These are phyloP conservation scores for Tephrocybe rancida DNA, from an alignment of 768 basidiomycete species.

Conservation along the genomic window DNA sequence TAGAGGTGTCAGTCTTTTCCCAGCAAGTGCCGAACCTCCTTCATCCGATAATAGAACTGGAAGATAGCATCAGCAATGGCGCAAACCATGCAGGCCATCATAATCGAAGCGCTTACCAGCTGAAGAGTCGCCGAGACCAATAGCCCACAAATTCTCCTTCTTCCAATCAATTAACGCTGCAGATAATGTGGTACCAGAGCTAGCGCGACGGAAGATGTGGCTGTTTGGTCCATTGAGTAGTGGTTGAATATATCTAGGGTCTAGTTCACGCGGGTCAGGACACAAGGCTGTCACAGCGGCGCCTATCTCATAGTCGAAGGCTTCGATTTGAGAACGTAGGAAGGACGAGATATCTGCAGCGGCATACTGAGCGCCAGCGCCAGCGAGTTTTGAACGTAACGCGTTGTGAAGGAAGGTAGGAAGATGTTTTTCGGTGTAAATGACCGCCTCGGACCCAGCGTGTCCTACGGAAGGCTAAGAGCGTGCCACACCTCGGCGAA, in stretches of 20 bases:
- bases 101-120: background rate
- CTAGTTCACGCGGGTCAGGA: slow-evolving; percentile 7
- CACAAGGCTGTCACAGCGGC: slow-evolving; percentile 5
- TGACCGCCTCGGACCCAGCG: slow-evolving; percentile 11
- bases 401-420: slow-evolving; percentile 9
- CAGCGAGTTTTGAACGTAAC: slow-evolving; percentile 7
- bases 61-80: background rate
- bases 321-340: slow-evolving; percentile 7
- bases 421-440: slow-evolving; percentile 7
- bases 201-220: slow-evolving; percentile 7
- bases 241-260: background rate
- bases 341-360: slow-evolving; percentile 3
- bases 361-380: background rate
- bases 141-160: slow-evolving; percentile 12
- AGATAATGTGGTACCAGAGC: slow-evolving; percentile 11
- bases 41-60: slow-evolving; percentile 7
- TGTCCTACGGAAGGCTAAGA: slow-evolving; percentile 1
- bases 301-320: slow-evolving; percentile 13
- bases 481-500: background rate
- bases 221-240: slow-evolving; percentile 5
- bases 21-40: background rate
- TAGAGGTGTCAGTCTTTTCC: slow-evolving; percentile 4
- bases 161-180: slow-evolving; percentile 13
- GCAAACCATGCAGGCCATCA: background rate
- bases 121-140: slow-evolving; percentile 17